Base-by-base conservation (phyloP, 208 protist genomes). In the Tritrichomonas foetus region DNA sequence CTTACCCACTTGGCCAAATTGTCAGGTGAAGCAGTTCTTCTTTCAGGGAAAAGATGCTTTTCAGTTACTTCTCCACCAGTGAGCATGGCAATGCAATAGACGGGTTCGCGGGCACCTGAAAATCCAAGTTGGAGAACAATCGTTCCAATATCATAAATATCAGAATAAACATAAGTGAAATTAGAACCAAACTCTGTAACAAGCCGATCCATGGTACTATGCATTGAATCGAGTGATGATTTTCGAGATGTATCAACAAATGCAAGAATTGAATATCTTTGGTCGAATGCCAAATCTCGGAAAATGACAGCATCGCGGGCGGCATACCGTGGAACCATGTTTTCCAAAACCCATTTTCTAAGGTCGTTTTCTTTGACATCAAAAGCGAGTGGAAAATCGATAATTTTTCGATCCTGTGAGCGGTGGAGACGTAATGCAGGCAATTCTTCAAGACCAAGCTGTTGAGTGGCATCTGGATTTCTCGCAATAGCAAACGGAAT, bases 131-230 rank as follows among this genome's bases (percentile, higher is more conserved):
- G 20, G 9, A 84, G 36, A 53, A 84, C 74, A n/a, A 53, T 53
- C 3, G 20, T 84, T 53, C 74, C 74, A 11, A 84, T 53, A 53
- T 84, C 74, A 53, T 53, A 84, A 53, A 84, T 84, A 53, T 84
- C 74, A n/a, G 25, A 84, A 84, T 84, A 84, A 84, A 84, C 41
- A 53, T 84, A 84, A 33, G 74, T 53, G 36, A 84, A 84, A 53
- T 84, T 84, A 1, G 25, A 0, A 9, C 36, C 44, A 53, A 53
- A 84, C 53, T 49, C 44, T 1, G 27, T 20, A 44, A 84, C 74
- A 53, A 84, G 1, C 25, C 53, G 5, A 53, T 53, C n/a, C 74
- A 84, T 53, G 0, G n/a, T 53, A 33, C 53, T 84, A 44, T 84
- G 74, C 14, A 84, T 33, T 39, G 36, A n/a, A 53, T 84, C 74